Evolutionary conservation across 176 grass and related monocot genomes (phyloP), one percentile per base, ranked within the genome.

Genomic region (Oropetium thomaeum): DNA sequence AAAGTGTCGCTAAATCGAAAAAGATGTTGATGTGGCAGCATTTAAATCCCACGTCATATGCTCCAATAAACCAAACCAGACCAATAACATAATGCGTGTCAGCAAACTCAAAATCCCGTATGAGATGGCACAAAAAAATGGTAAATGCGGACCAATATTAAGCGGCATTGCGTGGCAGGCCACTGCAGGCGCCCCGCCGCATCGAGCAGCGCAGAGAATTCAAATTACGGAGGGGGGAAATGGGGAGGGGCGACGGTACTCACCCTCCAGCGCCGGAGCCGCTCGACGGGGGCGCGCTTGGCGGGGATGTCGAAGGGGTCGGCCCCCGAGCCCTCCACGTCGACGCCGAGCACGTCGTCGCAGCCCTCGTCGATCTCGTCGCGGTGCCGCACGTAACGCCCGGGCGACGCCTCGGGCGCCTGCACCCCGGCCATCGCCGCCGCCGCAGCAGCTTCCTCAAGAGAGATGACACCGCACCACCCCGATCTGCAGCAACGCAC

Each of bases 401-500:
- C 73, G 5, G 88, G 88, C 62, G 88, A 83, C 74, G 62, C 49
- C 80, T 72, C 75, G 53, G 75, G 57, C 47, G 65, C 67, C 78
- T 53, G 71, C 68, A 34, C 45, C 29, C 66, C 76, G 15, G 81
- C 65, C 82, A 89, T 89, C 26, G 59, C 62, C 14, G 44, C 51
- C 51, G 73, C 47, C 4, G 44, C 1, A 14, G 41, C 41, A 17
- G 45, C 17, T 32, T 65, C 28, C 65, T 71, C 88, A 90, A 84
- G 89, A 90, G 89, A 87, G 89, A 90, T 90, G 89, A 87, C 84
- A 90, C 88, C 49, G 34, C 78, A 55, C 67, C 32, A 5, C 82
- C 77, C 47, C 73, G 79, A 83, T 71, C 88, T 82, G 83, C 74
- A 69, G 65, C 22, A 28, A 29, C 55, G 55, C 79, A 33, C 83